A percentile compares a stretch with the other conserved stretches of the same genome.
phyloP scores from a whole-genome alignment of 2,329 filamentous ascomycete genomes.

The Colletotrichum sp. region DNA sequence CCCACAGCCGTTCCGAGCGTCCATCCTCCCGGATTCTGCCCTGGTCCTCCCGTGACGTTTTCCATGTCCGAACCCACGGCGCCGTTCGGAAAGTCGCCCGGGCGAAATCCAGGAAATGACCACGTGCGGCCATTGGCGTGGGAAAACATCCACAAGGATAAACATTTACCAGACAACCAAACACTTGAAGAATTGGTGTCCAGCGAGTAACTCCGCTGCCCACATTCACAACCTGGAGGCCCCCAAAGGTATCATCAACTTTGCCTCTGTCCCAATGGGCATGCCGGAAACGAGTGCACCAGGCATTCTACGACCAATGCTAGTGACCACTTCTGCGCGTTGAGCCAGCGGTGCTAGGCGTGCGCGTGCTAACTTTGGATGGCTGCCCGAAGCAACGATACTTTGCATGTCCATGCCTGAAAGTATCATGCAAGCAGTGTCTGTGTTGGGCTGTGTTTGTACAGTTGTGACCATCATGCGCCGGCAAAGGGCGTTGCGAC shows the following conservation, averaged over 20 bases:
- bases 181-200: not conserved
- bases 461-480: not conserved
- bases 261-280: not conserved
- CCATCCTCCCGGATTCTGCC: not conserved
- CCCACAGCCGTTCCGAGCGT: constrained; percentile 10
- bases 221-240: not conserved
- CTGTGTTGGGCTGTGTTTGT: not conserved
- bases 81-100: not conserved
- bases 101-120: not conserved
- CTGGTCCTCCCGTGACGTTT: not conserved
- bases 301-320: not conserved
- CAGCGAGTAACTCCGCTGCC: not conserved
- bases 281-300: not conserved
- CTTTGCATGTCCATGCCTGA: not conserved
- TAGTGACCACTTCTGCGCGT: not conserved
- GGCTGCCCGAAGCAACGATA: not conserved
- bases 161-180: not conserved
- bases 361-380: not conserved
- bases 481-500: not conserved
- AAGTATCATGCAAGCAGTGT: not conserved
- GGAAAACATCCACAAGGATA: not conserved
- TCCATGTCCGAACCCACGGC: not conserved
- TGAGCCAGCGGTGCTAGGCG: not conserved
- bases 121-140: not conserved
- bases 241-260: not conserved